A percentile compares a stretch with the other conserved stretches of the same genome.
Conservation (phyloP, 805 yeast genomes). For the Cyberlindnera euphorbiae region DNA sequence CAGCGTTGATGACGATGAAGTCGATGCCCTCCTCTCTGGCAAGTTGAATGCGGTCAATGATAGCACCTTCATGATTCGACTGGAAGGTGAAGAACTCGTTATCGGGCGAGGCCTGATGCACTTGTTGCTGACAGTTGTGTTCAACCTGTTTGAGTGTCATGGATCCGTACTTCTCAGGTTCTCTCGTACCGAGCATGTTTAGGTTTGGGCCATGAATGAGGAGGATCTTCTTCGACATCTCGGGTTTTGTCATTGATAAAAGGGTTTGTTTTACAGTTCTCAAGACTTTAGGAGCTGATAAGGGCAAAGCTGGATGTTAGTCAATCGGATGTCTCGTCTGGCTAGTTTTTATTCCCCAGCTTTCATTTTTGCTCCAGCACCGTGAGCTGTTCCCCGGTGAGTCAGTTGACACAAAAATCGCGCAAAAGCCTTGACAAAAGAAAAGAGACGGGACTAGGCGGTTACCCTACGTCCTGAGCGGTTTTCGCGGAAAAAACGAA, state of each 20-base stretch:
- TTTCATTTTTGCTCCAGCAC: no score
- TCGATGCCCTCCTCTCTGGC: constrained; percentile 34
- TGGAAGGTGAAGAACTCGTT: constrained; percentile 34
- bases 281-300: no score
- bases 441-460: no score
- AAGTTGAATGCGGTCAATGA: constrained; percentile 43
- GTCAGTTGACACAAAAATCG: constrained; percentile 8
- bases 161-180: constrained; percentile 48
- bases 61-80: constrained; percentile 41
- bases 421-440: no score
- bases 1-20: constrained; percentile 46
- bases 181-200: constrained; percentile 44
- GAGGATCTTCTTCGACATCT: constrained; percentile 29
- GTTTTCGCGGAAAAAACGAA: no score
- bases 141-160: constrained; percentile 41
- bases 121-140: constrained; percentile 29
- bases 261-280: no score
- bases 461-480: no score
- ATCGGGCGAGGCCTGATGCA: constrained; percentile 23
- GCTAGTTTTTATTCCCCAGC: no score
- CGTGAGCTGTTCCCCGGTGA: no score
- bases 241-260: constrained; percentile 13
- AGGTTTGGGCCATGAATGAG: constrained; percentile 47
- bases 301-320: no score
- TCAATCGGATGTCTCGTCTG: no score